Conservation (phyloP, 192 early-diverging fungal genomes). For the Mortierella alpina region DNA sequence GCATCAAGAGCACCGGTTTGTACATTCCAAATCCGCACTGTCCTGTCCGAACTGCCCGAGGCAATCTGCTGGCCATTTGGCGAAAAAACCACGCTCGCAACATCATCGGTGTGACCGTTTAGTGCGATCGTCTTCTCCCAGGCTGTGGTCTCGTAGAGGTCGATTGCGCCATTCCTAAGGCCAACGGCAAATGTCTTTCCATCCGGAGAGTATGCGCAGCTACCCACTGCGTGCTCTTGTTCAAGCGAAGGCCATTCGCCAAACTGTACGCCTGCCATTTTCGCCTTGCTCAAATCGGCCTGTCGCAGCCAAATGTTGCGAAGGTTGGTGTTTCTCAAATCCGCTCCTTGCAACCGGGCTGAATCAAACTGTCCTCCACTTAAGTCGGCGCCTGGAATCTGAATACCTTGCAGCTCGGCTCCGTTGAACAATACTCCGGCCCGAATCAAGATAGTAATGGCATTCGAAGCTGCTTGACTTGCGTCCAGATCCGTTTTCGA, state of each 20-base stretch:
- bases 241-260: not conserved
- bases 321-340: constrained; percentile 3
- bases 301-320: constrained; percentile 8
- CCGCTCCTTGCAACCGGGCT: constrained; percentile 4
- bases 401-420: not conserved
- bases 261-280: constrained; percentile 5
- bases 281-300: constrained; percentile 1
- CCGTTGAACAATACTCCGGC: constrained; percentile 13
- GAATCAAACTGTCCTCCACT: constrained; percentile 6
- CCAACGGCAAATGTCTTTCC: not conserved
- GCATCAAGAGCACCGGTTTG: not conserved
- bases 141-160: not conserved
- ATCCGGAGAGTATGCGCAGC: constrained; percentile 2
- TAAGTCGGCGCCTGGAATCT: constrained; percentile 4
- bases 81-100: not conserved
- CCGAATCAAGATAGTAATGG: constrained; percentile 10
- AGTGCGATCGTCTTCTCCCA: not conserved
- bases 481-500: constrained; percentile 1
- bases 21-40: not conserved
- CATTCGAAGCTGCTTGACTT: constrained; percentile 1
- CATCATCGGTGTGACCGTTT: not conserved
- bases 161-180: not conserved
- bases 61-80: not conserved
- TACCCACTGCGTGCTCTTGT: not conserved
- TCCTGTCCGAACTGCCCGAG: not conserved